A percentile compares a stretch with the other conserved stretches of the same genome.
Evolutionary conservation across 371 early-diverging fungal species (phyloP).

Genomic region (Batkoa obscura): DNA sequence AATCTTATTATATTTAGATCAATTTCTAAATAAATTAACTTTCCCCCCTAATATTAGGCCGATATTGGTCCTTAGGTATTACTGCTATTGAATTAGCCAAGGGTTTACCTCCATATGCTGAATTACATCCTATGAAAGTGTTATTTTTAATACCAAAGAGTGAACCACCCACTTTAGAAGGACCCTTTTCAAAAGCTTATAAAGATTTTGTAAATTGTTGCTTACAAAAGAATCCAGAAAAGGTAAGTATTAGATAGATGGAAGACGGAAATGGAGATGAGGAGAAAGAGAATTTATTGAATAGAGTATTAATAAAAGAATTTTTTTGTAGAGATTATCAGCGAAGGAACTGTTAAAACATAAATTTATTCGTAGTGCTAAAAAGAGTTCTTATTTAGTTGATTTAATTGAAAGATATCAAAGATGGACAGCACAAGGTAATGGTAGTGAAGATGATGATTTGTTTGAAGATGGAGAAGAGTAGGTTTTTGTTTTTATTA

Average conservation of each 20-base stretch:
- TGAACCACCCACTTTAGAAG: constrained; percentile 62
- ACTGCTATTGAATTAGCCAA: constrained; percentile 93
- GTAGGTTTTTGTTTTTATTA: too few relatives aligned
- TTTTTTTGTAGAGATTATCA: constrained; percentile 41
- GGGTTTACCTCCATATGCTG: constrained; percentile 82
- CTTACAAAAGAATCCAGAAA: constrained; percentile 62
- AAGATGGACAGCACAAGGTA: too few relatives aligned
- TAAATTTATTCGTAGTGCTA: constrained; percentile 63
- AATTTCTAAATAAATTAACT: too few relatives aligned
- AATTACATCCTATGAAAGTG: constrained; percentile 82
- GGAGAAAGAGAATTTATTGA: too few relatives aligned
- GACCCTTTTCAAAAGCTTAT: constrained; percentile 62
- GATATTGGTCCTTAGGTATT: constrained; percentile 99
- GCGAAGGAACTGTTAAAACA: constrained; percentile 87
- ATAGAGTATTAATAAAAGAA: too few relatives aligned
- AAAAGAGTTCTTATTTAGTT: constrained; percentile 57
- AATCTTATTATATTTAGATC: too few relatives aligned
- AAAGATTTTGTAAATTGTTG: constrained; percentile 79
- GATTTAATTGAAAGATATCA: constrained; percentile 62
- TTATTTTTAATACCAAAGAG: constrained; percentile 84
- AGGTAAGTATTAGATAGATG: constrained; percentile 16
- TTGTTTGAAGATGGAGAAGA: too few relatives aligned
- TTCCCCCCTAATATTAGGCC: constrained; percentile 18
- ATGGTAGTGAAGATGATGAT: too few relatives aligned
- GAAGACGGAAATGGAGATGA: too few relatives aligned